Evolutionary conservation across 2,329 filamentous ascomycete genomes (phyloP), one percentile per base, ranked within the genome.

Genomic region (Periconia digitata): DNA sequence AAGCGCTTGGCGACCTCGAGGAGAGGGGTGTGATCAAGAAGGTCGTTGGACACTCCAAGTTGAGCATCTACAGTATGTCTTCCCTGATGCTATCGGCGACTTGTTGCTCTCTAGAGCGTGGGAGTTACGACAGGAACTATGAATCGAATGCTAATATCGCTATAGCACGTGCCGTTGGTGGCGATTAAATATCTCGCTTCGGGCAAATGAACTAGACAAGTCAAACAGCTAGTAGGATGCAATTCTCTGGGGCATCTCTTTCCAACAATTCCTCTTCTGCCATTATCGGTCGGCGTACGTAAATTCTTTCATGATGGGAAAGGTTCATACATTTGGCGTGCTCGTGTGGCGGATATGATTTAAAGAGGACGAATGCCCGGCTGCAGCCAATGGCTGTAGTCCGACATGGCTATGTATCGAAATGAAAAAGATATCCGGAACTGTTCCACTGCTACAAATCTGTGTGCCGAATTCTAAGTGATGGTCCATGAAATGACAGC

Each of bases 21-120:
- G 90, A 95, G 84, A 94, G 92, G 85, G 94, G 92, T 70, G 85
- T 90, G 79, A 99, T 99, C 83, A 96, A 94, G 87, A 92, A 95
- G 79, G 84, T 99, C 70, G 90, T 97, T 64, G 85, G 85, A 66
- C 95, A 99, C 85, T 92, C 87, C 82, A 94, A 92, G 84, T 87
- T 96, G 85, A 90, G 87, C 84, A 95, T 99, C 82, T 99, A 96
- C 89, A 99, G 85, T 87, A 80, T 65, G 85, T 84, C 59, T 17
- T 20, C 45, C 49, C n/a, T n/a, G n/a, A n/a, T n/a, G n/a, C n/a
- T n/a, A n/a, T n/a, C n/a, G n/a, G n/a, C n/a, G n/a, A n/a, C n/a
- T n/a, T n/a, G n/a, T n/a, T n/a, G 27, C 15, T 3, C 23, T 15
- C 8, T 24, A 8, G 8, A 12, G 36, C n/a, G 18, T 21, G 15